Conservation (phyloP, 2,329 filamentous ascomycete species). For the Colletotrichum acutatum region DNA sequence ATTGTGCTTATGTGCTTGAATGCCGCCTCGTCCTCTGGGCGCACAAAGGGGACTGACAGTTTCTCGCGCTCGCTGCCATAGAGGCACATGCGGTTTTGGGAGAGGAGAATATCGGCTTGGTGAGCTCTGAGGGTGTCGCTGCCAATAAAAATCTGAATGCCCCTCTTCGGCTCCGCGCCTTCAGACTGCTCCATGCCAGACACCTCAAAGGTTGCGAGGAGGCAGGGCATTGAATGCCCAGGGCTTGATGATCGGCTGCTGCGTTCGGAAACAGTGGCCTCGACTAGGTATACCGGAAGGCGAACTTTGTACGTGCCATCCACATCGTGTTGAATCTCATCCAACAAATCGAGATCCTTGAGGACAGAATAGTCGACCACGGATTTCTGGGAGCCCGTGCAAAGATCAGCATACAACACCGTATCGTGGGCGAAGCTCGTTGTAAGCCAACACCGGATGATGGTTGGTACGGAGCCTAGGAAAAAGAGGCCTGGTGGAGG, state of each 20-base stretch:
- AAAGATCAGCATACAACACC: constrained; percentile 90
- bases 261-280: constrained; percentile 84
- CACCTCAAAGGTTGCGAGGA: constrained; percentile 84
- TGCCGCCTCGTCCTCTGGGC: constrained; percentile 84
- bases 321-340: constrained; percentile 72
- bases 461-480: constrained; percentile 89
- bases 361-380: constrained; percentile 82
- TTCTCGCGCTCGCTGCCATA: constrained; percentile 90
- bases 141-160: constrained; percentile 88
- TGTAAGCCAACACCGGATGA: constrained; percentile 95
- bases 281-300: constrained; percentile 87
- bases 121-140: constrained; percentile 88
- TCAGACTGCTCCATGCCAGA: constrained; percentile 66
- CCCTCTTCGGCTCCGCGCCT: constrained; percentile 62
- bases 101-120: constrained; percentile 91
- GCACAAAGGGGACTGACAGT: constrained; percentile 88
- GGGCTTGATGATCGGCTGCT: constrained; percentile 79
- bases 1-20: constrained; percentile 83
- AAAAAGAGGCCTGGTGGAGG: constrained; percentile 88
- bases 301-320: constrained; percentile 77
- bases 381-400: constrained; percentile 90
- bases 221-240: constrained; percentile 81
- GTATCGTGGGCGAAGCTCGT: constrained; percentile 90
- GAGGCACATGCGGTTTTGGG: constrained; percentile 87
- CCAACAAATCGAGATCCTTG: constrained; percentile 76